phyloP scores from a whole-genome alignment of 176 grass and related monocot genomes.

The Aegilops umbellulata region DNA sequence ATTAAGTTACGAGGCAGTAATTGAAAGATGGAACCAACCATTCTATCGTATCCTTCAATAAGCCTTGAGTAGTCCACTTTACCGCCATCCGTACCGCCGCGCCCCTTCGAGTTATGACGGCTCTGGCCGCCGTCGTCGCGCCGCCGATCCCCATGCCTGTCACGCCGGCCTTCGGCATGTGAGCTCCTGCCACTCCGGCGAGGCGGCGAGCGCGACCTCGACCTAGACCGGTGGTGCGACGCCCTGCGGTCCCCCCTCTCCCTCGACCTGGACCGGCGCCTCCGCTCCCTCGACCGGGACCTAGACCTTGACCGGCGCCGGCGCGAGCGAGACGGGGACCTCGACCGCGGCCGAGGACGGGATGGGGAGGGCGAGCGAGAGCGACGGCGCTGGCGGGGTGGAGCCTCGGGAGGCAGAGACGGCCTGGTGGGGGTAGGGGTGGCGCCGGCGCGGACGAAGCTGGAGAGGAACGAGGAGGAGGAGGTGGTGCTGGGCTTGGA shows the following conservation, averaged over 20 bases:
- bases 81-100: constrained; percentile 13
- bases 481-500: constrained; percentile 38
- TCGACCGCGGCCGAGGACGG: neutral
- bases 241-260: constrained; percentile 16
- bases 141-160: constrained; percentile 37
- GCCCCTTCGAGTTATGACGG: constrained; percentile 46
- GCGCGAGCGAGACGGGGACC: constrained; percentile 40
- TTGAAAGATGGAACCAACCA: constrained; percentile 49
- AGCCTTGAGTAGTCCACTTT: constrained; percentile 71
- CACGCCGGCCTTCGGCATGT: constrained; percentile 19
- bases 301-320: constrained; percentile 44
- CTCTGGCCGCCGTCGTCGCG: constrained; percentile 4
- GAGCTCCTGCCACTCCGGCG: constrained; percentile 32
- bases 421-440: neutral
- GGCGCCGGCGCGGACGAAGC: constrained; percentile 66
- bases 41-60: constrained; percentile 81
- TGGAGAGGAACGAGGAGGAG: constrained; percentile 63
- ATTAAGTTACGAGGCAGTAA: neutral
- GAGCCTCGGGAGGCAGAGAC: neutral
- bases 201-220: constrained; percentile 30
- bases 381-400: neutral
- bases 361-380: neutral
- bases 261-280: constrained; percentile 40
- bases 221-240: constrained; percentile 17
- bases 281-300: constrained; percentile 42